Conservation (phyloP, 129 eudicot species). For the Helichrysum umbraculigerum region DNA sequence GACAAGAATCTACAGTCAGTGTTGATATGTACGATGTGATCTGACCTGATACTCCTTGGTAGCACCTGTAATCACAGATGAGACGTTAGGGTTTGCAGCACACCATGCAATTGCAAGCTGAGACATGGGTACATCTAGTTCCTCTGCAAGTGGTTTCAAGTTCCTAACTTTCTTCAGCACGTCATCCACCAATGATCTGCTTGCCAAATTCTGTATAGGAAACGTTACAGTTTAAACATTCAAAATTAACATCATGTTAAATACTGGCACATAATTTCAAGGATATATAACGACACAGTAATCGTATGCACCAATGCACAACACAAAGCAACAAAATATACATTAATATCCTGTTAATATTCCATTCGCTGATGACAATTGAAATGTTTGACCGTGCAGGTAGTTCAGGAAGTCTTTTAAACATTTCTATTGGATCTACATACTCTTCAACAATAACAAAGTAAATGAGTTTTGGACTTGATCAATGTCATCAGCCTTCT, state of each 20-base stretch:
- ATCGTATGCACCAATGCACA: background rate
- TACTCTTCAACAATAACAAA: background rate
- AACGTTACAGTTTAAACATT: background rate
- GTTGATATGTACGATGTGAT: background rate
- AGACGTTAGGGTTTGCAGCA: constrained; percentile 87
- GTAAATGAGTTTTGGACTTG: too few relatives aligned
- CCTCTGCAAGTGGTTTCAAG: constrained; percentile 77
- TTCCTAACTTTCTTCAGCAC: constrained; percentile 80
- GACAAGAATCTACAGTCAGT: background rate
- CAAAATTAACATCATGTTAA: background rate
- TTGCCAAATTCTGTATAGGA: constrained; percentile 69
- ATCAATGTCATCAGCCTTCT: too few relatives aligned
- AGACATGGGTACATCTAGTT: constrained; percentile 73
- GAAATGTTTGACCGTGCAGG: background rate
- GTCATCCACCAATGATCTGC: constrained; percentile 81
- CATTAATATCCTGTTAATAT: background rate
- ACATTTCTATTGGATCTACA: background rate
- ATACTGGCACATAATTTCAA: background rate
- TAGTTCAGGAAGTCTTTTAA: background rate
- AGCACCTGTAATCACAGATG: constrained; percentile 92
- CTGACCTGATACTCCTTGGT: constrained; percentile 82
- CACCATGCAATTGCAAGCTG: constrained; percentile 99
- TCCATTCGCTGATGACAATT: background rate
- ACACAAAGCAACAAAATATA: constrained; percentile 1
- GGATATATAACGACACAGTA: background rate